These are phyloP conservation scores for Acmispon strigosus DNA, from an alignment of 306 rosid genomes.

Conservation along the genomic window DNA sequence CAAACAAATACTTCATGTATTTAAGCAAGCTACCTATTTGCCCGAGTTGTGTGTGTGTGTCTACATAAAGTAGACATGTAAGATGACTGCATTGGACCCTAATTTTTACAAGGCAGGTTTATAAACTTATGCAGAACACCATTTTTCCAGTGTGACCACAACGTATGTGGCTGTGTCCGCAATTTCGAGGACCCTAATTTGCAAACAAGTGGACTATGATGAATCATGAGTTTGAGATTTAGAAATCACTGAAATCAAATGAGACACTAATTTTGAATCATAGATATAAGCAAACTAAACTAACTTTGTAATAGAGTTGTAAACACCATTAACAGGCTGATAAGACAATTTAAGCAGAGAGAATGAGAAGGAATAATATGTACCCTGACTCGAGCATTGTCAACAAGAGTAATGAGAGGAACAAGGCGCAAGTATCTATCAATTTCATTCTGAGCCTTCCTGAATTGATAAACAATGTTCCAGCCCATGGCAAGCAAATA, in stretches of 20 bases:
- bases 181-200: too few relatives aligned
- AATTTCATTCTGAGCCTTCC: conserved; percentile 92
- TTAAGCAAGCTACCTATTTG: too few relatives aligned
- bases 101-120: not conserved
- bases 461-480: conserved; percentile 94
- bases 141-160: not conserved
- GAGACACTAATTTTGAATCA: conserved; percentile 1
- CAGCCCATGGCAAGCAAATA: conserved; percentile 97
- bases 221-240: not conserved
- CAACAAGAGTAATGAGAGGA: conserved; percentile 88
- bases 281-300: conserved; percentile 3
- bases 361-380: not conserved
- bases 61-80: not conserved
- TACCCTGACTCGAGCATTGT: conserved; percentile 94
- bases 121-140: not conserved
- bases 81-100: not conserved
- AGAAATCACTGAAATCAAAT: conserved; percentile 5
- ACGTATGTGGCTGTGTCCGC: too few relatives aligned
- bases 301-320: conserved; percentile 2
- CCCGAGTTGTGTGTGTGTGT: not conserved
- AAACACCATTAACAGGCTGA: not conserved
- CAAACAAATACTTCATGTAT: not conserved
- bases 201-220: not conserved
- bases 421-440: conserved; percentile 84
- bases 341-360: too few relatives aligned